These are phyloP conservation scores for Talaromyces amestolkiae DNA, from an alignment of 2,329 filamentous ascomycete species.

Conservation along the genomic window DNA sequence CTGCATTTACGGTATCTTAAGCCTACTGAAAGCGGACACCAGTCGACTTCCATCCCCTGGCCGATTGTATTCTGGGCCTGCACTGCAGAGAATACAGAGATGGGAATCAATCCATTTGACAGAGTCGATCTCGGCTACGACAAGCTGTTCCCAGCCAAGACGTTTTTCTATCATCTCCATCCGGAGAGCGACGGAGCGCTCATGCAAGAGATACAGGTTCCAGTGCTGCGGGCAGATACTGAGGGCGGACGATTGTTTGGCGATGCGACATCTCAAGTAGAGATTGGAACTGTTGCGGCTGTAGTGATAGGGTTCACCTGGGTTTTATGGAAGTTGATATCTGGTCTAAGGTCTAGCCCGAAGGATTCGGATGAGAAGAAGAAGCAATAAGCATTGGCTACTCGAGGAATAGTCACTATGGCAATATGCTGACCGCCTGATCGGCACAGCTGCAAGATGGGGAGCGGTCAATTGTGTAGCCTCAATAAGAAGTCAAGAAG, in stretches of 20 bases:
- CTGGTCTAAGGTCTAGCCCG: slow-evolving; percentile 26
- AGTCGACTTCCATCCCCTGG: slow-evolving; percentile 65
- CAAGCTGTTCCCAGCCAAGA: slow-evolving; percentile 69
- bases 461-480: neutral
- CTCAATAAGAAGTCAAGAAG: neutral
- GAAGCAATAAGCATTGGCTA: neutral
- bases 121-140: slow-evolving; percentile 83
- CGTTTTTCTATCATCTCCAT: slow-evolving; percentile 77
- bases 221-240: slow-evolving; percentile 60
- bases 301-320: slow-evolving; percentile 67
- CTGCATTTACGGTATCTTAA: slow-evolving; percentile 81
- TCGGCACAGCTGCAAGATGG: neutral
- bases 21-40: slow-evolving; percentile 57
- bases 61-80: slow-evolving; percentile 92
- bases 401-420: neutral
- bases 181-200: slow-evolving; percentile 34
- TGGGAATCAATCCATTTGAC: slow-evolving; percentile 80
- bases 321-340: slow-evolving; percentile 61
- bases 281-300: slow-evolving; percentile 56
- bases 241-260: slow-evolving; percentile 40
- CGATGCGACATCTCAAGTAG: slow-evolving; percentile 41
- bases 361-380: neutral
- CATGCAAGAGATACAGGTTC: slow-evolving; percentile 59
- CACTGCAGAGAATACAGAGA: slow-evolving; percentile 60
- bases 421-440: neutral